Percentiles rank a stretch among this genome's conserved stretches.
These are phyloP conservation scores for Erysimum cheiranthoides DNA, from an alignment of 345 rosid species.

Conservation along the genomic window DNA sequence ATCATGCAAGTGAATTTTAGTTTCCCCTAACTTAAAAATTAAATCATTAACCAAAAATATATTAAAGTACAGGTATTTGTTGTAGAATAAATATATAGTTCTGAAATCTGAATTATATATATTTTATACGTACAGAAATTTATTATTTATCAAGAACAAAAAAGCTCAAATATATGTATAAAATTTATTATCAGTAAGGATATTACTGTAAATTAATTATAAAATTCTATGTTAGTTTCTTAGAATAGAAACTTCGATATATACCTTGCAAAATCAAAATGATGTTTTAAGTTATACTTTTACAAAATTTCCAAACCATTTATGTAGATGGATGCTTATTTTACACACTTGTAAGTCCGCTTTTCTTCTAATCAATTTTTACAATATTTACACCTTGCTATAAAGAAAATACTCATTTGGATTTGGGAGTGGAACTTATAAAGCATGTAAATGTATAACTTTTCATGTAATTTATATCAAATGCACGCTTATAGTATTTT, in stretches of 20 bases:
- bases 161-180: neutral
- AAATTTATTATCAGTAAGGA: neutral
- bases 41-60: neutral
- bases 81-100: neutral
- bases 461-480: slow-evolving; percentile 8
- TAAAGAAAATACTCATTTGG: slow-evolving; percentile 20
- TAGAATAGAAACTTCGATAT: too few relatives aligned
- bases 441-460: slow-evolving; percentile 16
- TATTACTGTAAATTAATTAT: neutral
- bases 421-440: slow-evolving; percentile 24
- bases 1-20: neutral
- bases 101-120: neutral
- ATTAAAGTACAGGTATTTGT: neutral
- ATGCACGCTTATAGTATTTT: slow-evolving; percentile 12
- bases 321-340: neutral
- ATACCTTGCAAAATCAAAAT: neutral
- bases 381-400: neutral
- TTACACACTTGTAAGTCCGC: neutral
- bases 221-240: neutral
- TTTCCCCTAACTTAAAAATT: neutral
- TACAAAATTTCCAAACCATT: neutral
- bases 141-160: neutral
- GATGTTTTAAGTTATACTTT: neutral
- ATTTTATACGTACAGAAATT: neutral
- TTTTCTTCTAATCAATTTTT: neutral